Conservation (phyloP, 257 asterid genomes). For the Leptodermis oblonga region DNA sequence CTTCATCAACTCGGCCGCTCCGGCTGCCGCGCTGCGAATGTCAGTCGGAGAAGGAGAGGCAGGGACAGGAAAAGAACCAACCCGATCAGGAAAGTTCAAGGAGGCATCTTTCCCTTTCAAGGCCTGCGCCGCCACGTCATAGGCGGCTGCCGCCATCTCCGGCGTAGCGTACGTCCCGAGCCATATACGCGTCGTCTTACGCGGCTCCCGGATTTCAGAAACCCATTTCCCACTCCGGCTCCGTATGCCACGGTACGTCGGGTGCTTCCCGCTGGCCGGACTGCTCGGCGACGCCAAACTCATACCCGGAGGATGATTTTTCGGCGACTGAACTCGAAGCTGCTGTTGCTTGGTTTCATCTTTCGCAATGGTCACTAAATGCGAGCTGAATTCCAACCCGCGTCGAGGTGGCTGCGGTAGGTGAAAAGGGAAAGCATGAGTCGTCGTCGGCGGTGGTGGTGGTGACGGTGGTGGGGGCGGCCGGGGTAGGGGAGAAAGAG, state of each 20-base stretch:
- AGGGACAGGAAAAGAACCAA: conserved; percentile 34
- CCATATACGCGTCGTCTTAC: conserved; percentile 45
- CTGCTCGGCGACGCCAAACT: conserved; percentile 17
- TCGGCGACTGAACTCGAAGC: not conserved
- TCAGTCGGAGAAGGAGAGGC: conserved; percentile 36
- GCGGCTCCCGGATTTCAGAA: conserved; percentile 46
- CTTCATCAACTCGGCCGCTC: conserved; percentile 42
- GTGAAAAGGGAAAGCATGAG: not conserved
- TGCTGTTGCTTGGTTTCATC: not conserved
- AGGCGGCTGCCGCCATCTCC: conserved; percentile 52
- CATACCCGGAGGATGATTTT: conserved; percentile 6
- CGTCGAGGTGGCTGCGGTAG: no score
- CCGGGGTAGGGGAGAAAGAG: not conserved
- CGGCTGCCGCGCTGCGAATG: conserved; percentile 45
- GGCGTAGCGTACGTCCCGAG: conserved; percentile 41
- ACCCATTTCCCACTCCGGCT: conserved; percentile 57
- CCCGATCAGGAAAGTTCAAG: conserved; percentile 42
- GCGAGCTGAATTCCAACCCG: no score
- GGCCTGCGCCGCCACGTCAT: conserved; percentile 44
- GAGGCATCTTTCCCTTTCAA: conserved; percentile 29
- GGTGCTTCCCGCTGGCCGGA: conserved; percentile 31
- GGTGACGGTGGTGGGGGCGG: no score
- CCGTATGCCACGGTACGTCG: conserved; percentile 44
- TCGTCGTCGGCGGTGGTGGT: conserved; percentile 1
- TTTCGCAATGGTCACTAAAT: not conserved